phyloP scores from a whole-genome alignment of 208 protist genomes.

The Trypanosoma platydactyli region DNA sequence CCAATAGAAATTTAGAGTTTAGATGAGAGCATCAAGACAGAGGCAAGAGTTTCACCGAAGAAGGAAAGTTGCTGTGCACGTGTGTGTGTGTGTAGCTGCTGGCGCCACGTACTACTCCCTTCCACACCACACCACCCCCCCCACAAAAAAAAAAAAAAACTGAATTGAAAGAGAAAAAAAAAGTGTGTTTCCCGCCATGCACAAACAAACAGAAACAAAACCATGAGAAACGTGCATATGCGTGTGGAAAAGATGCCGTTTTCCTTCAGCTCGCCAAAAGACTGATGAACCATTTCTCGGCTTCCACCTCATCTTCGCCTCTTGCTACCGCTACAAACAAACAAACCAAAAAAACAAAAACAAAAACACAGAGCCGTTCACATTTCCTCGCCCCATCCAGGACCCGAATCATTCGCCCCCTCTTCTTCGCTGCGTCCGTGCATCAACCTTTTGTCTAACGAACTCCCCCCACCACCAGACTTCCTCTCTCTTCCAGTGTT shows the following conservation, averaged over 20 bases:
- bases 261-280: too few species aligned
- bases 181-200: not conserved
- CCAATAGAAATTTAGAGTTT: constrained; percentile 1
- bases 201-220: not conserved
- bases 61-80: too few species aligned
- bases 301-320: constrained; percentile 4
- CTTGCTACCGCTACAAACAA: not conserved
- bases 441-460: too few species aligned
- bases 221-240: not conserved
- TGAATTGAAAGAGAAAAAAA: constrained; percentile 19
- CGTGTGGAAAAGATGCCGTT: constrained; percentile 6
- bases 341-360: not conserved
- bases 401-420: constrained; percentile 16
- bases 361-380: not conserved
- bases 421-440: constrained; percentile 6
- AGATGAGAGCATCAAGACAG: too few species aligned
- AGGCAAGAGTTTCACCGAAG: too few species aligned
- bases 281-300: too few species aligned
- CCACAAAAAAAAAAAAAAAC: not conserved
- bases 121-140: too few species aligned
- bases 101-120: too few species aligned
- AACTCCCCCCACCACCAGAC: too few species aligned
- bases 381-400: not conserved
- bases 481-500: not conserved
- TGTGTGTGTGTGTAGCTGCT: too few species aligned